Base-by-base conservation (phyloP, 768 basidiomycete species). In the Solioccasus polychromus region DNA sequence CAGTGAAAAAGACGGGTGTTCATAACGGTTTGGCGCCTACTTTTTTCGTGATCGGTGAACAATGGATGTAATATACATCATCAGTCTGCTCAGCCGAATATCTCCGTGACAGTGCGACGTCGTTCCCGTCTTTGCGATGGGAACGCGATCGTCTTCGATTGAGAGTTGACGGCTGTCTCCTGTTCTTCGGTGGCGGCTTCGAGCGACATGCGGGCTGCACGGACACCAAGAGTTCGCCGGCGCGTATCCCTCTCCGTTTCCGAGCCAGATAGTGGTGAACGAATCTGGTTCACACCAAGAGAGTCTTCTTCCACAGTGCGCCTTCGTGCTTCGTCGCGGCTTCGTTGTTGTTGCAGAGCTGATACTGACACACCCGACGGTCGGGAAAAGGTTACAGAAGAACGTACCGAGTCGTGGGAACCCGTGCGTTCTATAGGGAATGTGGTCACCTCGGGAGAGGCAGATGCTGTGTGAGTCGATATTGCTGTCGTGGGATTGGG, bases 401-500 rank as follows among this genome's bases (percentile, higher is more conserved):
- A 72, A 17, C 75, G 68, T 3, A 64, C 44, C 0, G 75, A 73
- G 36, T 71, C 68, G 15, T 64, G 69, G 0, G 82, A 83, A 17
- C 76, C 71, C n/a, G 69, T 70, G 19, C 79, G 71, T 15, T 68
- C 57, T 24, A 80, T 36, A 23, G 57, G 62, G 22, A 60, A 54
- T 2, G 61, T 44, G 12, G 68, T 54, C 18, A 45, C 50, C 47
- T 66, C 66, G 24, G 70, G 68, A 6, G 73, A 64, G 47, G 73
- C 75, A 4, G 79, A 78, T 5, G 80, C 83, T 0, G 82, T 87
- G 51, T 83, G 80, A 1, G 78, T 62, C 2, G 83, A 85, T 11
- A 88, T 44, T 14, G 82, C 82, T 15, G 85, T 88, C 29, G 85
- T 87, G 1, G 82, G 71, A 45, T 73, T 78, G 0, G 77, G 76